Evolutionary conservation across 2,329 filamentous ascomycete species (phyloP).

Genomic region (Fusarium begoniae): DNA sequence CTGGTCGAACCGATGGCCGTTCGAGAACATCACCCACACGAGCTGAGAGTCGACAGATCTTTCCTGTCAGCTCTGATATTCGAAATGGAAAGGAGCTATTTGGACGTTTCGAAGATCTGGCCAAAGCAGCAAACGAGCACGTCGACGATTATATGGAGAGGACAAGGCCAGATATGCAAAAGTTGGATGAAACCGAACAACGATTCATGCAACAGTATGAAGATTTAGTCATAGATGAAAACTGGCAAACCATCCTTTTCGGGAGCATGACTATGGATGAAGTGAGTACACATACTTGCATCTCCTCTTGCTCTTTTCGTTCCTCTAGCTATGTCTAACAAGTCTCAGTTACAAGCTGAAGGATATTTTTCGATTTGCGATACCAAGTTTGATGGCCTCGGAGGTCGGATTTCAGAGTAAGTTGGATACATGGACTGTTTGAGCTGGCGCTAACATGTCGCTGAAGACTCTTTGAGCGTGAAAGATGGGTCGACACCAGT

Average conservation of each 20-base stretch:
- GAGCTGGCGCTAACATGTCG: background rate
- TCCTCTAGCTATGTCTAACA: background rate
- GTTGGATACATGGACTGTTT: background rate
- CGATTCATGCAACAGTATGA: slow-evolving; percentile 37
- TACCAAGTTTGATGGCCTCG: slow-evolving; percentile 11
- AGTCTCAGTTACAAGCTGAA: slow-evolving; percentile 34
- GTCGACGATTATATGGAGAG: slow-evolving; percentile 36
- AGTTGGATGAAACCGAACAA: slow-evolving; percentile 21
- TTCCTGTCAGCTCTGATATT: background rate
- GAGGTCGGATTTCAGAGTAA: slow-evolving; percentile 39
- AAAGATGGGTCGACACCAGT: slow-evolving; percentile 18
- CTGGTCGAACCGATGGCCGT: slow-evolving; percentile 42
- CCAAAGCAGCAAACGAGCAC: slow-evolving; percentile 4
- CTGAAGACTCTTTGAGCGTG: slow-evolving; percentile 20
- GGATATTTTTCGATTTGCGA: slow-evolving; percentile 37
- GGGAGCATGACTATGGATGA: slow-evolving; percentile 46
- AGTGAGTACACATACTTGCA: slow-evolving; percentile 13
- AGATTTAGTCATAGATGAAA: slow-evolving; percentile 41
- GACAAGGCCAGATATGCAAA: slow-evolving; percentile 9
- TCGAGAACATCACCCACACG: slow-evolving; percentile 45
- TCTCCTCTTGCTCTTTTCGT: background rate
- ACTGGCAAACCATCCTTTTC: slow-evolving; percentile 45
- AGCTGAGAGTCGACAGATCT: slow-evolving; percentile 25
- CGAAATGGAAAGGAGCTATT: slow-evolving; percentile 37
- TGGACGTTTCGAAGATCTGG: slow-evolving; percentile 24